Evolutionary conservation across 2,329 filamentous ascomycete species (phyloP), one percentile per base, ranked within the genome.

Genomic region (Sporothrix pseudoabietina): DNA sequence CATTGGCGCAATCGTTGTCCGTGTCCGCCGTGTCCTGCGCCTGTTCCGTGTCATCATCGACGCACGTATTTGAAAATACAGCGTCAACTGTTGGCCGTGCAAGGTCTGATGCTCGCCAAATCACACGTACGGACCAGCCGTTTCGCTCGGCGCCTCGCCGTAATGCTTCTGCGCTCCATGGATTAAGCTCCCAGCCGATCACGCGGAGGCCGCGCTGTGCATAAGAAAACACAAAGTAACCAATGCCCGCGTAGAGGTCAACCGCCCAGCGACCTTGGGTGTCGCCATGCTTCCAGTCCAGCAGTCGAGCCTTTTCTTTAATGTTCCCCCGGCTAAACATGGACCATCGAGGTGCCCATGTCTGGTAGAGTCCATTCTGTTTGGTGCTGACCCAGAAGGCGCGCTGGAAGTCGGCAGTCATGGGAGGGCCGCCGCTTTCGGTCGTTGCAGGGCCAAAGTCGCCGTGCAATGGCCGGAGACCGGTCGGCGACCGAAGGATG

Each of bases 301-400:
- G 81, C 0, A 98, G 82, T 14, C 95, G 85, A 0, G 92, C 90
- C 80, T 98, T 98, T 82, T 98, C 95, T 69, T 90, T 92, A 74
- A 98, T 85, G 81, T 98, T 98, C 3, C 95, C 94, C 1, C 94
- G 88, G 75, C 91, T 94, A 80, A 98, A 98, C 94, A 98, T 98
- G 35, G 94, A 97, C 85, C 94, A 94, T 0, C 90, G 82, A 16
- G 95, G 95, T 0, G 94, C 92, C 94, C 94, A 98, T 1, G 87
- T 90, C 83, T 98, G 95, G 49, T 84, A 82, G 73, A 98, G 92
- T 2, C 91, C 92, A 78, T 94, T 93, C 80, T 97, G 94, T 71
- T 86, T 88, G 4, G 91, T 90, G 14, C 86, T 87, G 0, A 92
- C 92, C 95, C 95, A 98, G 75, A 97, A 88, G 0, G 94, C 91